Conservation (phyloP, 306 rosid species). For the Benincasa hispida region DNA sequence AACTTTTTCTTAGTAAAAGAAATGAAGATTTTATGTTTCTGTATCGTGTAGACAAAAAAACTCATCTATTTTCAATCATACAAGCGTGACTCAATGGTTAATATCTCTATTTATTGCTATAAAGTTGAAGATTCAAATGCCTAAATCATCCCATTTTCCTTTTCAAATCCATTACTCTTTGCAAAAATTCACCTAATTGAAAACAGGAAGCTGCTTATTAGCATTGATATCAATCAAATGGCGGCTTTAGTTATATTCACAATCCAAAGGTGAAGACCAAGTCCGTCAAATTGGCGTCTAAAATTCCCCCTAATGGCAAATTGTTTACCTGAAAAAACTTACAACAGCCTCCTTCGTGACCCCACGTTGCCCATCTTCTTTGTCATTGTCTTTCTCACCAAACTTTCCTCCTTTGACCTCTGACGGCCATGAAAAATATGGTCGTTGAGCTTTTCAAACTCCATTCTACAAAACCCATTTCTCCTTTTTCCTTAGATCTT, state of each 20-base stretch:
- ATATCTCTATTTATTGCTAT: too few relatives aligned
- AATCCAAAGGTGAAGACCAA: background rate
- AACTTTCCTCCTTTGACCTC: background rate
- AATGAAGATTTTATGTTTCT: too few relatives aligned
- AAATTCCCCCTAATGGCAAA: background rate
- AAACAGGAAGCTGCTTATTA: background rate
- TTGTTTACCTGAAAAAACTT: background rate
- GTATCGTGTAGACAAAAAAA: too few relatives aligned
- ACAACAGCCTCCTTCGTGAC: conserved; percentile 5
- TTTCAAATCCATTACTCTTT: background rate
- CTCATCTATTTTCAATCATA: too few relatives aligned
- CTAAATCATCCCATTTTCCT: background rate
- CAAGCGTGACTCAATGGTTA: too few relatives aligned
- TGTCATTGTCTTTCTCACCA: background rate
- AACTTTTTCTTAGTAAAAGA: too few relatives aligned
- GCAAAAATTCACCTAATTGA: background rate
- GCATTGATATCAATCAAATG: background rate
- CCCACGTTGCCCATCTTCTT: conserved; percentile 5
- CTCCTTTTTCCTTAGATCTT: background rate
- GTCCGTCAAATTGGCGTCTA: background rate
- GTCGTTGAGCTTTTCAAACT: background rate
- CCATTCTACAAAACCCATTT: conserved; percentile 2
- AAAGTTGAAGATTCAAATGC: too few relatives aligned
- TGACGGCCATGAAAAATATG: background rate
- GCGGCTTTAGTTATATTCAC: background rate